Percentiles rank a stretch among this genome's conserved stretches.
These are phyloP conservation scores for Achaetomiella virescens DNA, from an alignment of 495 filamentous ascomycete species.

Conservation along the genomic window DNA sequence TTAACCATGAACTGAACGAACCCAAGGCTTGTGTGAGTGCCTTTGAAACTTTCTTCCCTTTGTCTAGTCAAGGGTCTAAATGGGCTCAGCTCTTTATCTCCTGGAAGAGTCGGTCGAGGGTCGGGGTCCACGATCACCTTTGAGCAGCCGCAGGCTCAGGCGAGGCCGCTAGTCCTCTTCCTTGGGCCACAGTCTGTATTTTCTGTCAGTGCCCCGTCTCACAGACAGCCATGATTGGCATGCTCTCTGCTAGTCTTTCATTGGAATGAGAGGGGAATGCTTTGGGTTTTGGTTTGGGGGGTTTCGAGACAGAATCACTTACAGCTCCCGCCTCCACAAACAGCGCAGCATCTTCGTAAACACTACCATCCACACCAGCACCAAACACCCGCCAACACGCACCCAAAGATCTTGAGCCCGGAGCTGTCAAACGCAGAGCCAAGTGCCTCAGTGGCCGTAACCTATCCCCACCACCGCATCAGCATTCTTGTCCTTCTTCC, in stretches of 20 bases:
- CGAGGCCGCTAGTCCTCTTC: slow-evolving; percentile 20
- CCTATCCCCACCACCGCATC: slow-evolving; percentile 11
- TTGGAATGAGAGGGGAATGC: too few species aligned
- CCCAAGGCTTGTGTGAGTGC: background rate
- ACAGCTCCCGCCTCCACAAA: slow-evolving; percentile 50
- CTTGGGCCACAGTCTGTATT: slow-evolving; percentile 27
- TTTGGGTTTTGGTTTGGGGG: too few species aligned
- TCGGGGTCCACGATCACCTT: too few species aligned
- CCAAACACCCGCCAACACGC: slow-evolving; percentile 54
- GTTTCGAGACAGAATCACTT: slow-evolving; percentile 31
- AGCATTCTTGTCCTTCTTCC: background rate
- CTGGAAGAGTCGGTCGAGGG: background rate
- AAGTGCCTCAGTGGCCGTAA: slow-evolving; percentile 69
- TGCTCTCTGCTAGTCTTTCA: too few species aligned
- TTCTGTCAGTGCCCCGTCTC: background rate
- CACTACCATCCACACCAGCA: slow-evolving; percentile 66
- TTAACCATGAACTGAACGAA: too few species aligned
- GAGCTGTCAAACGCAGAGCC: slow-evolving; percentile 55
- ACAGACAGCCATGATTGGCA: background rate
- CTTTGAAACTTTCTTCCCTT: too few species aligned
- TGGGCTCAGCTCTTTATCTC: background rate
- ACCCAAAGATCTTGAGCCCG: slow-evolving; percentile 61
- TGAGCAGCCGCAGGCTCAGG: background rate
- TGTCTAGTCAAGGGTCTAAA: too few species aligned
- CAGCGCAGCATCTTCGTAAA: slow-evolving; percentile 65